Evolutionary conservation across 2,329 filamentous ascomycete species (phyloP).

Genomic region (Aspergillus proliferans): DNA sequence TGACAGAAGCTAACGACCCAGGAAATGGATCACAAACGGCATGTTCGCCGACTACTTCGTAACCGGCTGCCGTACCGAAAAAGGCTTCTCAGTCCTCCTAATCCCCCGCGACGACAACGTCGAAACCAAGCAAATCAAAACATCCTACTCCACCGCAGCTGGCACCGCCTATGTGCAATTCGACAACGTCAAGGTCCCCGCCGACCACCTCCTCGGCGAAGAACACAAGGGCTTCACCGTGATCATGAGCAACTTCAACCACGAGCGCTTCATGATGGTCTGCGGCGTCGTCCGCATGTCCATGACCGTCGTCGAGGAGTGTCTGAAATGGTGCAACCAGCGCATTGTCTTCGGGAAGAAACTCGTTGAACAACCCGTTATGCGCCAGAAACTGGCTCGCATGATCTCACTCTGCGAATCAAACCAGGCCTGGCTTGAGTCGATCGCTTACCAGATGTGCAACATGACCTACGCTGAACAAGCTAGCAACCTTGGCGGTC

Average conservation of each 20-base stretch:
- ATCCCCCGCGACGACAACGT: constrained; percentile 67
- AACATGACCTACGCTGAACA: constrained; percentile 76
- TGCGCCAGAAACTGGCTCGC: constrained; percentile 73
- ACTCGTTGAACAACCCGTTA: constrained; percentile 75
- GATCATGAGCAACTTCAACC: constrained; percentile 83
- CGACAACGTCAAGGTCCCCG: constrained; percentile 80
- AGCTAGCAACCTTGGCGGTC: constrained; percentile 66
- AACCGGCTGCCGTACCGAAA: constrained; percentile 69
- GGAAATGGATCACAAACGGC: constrained; percentile 85
- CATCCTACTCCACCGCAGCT: constrained; percentile 67
- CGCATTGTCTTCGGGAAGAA: constrained; percentile 77
- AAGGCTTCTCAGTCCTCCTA: constrained; percentile 70
- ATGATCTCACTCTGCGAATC: constrained; percentile 79
- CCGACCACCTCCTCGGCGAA: constrained; percentile 67
- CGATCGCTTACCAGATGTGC: constrained; percentile 81
- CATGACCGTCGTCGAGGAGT: constrained; percentile 71
- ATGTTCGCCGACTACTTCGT: constrained; percentile 80
- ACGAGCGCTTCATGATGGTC: constrained; percentile 73
- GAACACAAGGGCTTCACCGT: constrained; percentile 83
- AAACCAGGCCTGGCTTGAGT: constrained; percentile 81
- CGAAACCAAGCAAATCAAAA: constrained; percentile 58
- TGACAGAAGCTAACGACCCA: constrained; percentile 32
- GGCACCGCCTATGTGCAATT: constrained; percentile 76
- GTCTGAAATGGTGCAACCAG: constrained; percentile 82
- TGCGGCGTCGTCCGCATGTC: constrained; percentile 60